phyloP scores from a whole-genome alignment of 805 yeast species.

The Suhomyces sp. region DNA sequence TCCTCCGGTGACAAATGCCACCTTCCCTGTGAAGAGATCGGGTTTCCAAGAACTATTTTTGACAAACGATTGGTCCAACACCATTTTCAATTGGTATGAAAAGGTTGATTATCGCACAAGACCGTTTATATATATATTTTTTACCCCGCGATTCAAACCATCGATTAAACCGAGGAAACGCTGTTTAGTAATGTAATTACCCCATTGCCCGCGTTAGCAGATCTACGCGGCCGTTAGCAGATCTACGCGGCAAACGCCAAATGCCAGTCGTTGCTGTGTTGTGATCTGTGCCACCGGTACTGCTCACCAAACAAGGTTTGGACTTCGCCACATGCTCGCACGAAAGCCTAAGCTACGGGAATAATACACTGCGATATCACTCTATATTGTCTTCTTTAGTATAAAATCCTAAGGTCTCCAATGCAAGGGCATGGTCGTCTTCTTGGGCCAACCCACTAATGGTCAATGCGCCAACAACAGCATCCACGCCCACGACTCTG shows the following conservation, averaged over 20 bases:
- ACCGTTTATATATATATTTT: neutral
- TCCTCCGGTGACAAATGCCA: slow-evolving; percentile 30
- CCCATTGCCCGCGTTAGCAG: neutral
- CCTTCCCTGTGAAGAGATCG: slow-evolving; percentile 27
- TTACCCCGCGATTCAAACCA: neutral
- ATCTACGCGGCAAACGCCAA: neutral
- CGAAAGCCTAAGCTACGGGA: no score
- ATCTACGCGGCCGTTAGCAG: neutral
- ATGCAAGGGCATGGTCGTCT: slow-evolving; percentile 51
- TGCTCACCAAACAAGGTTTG: no score
- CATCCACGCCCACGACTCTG: slow-evolving; percentile 31
- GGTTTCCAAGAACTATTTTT: slow-evolving; percentile 22
- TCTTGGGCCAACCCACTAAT: slow-evolving; percentile 56
- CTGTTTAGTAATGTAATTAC: neutral
- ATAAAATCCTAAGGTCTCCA: slow-evolving; percentile 21
- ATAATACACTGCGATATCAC: neutral
- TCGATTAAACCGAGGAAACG: neutral
- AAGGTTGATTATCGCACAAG: neutral
- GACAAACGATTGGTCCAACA: slow-evolving; percentile 18
- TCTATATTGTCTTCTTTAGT: neutral
- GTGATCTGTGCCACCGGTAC: no score
- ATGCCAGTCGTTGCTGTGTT: no score
- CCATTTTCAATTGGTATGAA: slow-evolving; percentile 8
- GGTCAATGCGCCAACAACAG: slow-evolving; percentile 47
- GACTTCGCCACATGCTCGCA: no score